A percentile compares a stretch with the other conserved stretches of the same genome.
Evolutionary conservation across 129 eudicot species (phyloP).

Genomic region (Erigeron canadensis): DNA sequence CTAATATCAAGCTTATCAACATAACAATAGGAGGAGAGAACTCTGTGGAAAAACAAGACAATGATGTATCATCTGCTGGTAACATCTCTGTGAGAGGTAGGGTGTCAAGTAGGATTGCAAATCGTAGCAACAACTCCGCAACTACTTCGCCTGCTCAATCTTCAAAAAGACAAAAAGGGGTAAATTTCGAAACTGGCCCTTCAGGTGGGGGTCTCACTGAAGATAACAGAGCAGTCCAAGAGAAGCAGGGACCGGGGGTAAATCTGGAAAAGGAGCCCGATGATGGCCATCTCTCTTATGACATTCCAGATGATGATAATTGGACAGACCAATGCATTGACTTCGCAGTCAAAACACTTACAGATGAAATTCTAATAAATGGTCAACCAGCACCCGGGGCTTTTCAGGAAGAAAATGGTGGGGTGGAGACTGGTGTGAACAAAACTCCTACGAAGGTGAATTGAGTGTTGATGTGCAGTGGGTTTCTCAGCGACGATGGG

Average conservation of each 20-base stretch:
- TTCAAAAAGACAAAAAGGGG: slow-evolving; percentile 59
- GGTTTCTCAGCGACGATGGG: not conserved
- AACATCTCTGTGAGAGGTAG: slow-evolving; percentile 27
- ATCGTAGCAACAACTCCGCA: not conserved
- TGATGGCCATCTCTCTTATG: slow-evolving; percentile 34
- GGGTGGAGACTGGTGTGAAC: slow-evolving; percentile 27
- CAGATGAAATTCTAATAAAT: slow-evolving; percentile 50
- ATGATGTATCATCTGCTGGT: slow-evolving; percentile 25
- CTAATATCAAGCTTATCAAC: slow-evolving; percentile 3
- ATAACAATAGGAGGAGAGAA: slow-evolving; percentile 1
- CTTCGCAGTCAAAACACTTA: slow-evolving; percentile 75
- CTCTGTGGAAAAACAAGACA: slow-evolving; percentile 7
- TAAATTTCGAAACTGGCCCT: slow-evolving; percentile 28
- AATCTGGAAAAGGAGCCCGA: slow-evolving; percentile 33
- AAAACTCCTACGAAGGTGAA: slow-evolving; percentile 31
- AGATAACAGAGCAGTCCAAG: slow-evolving; percentile 22
- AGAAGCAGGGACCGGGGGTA: slow-evolving; percentile 32
- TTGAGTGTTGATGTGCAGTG: slow-evolving; percentile 17
- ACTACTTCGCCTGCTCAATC: slow-evolving; percentile 36
- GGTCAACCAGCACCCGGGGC: slow-evolving; percentile 33
- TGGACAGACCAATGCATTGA: slow-evolving; percentile 81
- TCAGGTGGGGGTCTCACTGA: slow-evolving; percentile 1
- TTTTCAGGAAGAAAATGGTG: slow-evolving; percentile 25
- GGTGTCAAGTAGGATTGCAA: slow-evolving; percentile 17
- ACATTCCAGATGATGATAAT: slow-evolving; percentile 37